Base-by-base conservation (phyloP, 371 early-diverging fungal genomes). In the Dichotomocladium elegans region DNA sequence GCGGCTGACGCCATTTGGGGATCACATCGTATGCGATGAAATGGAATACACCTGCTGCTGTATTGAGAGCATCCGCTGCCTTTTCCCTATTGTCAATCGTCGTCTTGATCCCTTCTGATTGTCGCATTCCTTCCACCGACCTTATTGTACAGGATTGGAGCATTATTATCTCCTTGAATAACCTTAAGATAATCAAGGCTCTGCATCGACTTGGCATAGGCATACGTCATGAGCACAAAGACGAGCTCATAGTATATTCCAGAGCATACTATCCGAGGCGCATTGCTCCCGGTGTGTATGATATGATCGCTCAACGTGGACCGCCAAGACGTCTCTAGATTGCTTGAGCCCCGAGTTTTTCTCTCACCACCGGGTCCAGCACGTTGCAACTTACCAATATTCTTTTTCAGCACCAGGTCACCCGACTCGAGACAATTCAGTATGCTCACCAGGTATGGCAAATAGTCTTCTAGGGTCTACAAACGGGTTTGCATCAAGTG, bases 241-340 rank as follows among this genome's bases (percentile, higher is more conserved):
- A 82, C 72, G 19, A 80, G 70, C 41, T 85, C 85, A 48, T 81
- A 82, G 43, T 79, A 68, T 29, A 83, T 80, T 12, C 73, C 77
- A 42, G 60, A 57, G 19, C 82, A 78, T 19, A 66, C 55, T 8
- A 85, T 70, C 26, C 81, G 74, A 11, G 82, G 81, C 49, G 81
- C 77, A 60, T 82, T 79, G n/a, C 80, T 81, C 3, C 81, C 74
- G 3, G 76, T 70, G 11, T 74, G 69, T 33, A 76, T 79, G 27
- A 69, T 52, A 46, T 76, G 76, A 30, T 70, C 76, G 43, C 80
- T 79, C 3, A 82, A 41, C 1, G 82, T 78, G 5, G 82, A 82
- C 3, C 83, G 72, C 85, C 85, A 85, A 55, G 81, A 79, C 14
- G 82, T 80, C 54, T 82, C 84, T 83, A 64, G 5, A 57, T 50